These are phyloP conservation scores for Williopsis jadinii DNA, from an alignment of 1,139 yeast genomes.

Conservation along the genomic window DNA sequence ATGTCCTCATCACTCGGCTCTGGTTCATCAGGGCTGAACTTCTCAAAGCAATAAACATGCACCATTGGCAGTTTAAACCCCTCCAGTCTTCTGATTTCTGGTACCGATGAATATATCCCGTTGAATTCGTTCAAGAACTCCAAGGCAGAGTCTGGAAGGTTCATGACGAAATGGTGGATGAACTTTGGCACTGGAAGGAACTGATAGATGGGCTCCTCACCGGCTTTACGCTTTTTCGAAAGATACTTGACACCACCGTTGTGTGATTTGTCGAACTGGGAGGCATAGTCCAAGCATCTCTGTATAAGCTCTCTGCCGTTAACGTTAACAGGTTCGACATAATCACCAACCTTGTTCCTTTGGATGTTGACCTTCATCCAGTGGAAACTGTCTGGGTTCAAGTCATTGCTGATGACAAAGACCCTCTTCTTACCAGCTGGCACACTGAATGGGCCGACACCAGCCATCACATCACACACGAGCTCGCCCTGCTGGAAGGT, in stretches of 20 bases:
- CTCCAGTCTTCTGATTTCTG: constrained; percentile 30
- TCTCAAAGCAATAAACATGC: constrained; percentile 91
- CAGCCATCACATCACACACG: constrained; percentile 95
- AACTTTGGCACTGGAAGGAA: constrained; percentile 47
- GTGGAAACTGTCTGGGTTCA: constrained; percentile 80
- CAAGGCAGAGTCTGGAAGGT: constrained; percentile 88
- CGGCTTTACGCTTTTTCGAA: constrained; percentile 23
- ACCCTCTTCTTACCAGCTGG: constrained; percentile 89
- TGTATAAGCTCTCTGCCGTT: constrained; percentile 83
- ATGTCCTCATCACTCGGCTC: constrained; percentile 64
- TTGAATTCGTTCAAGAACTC: constrained; percentile 73
- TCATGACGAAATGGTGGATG: constrained; percentile 82
- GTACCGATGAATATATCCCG: constrained; percentile 51
- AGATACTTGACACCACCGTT: constrained; percentile 24
- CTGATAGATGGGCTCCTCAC: constrained; percentile 24
- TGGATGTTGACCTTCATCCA: constrained; percentile 60
- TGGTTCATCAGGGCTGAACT: constrained; percentile 64
- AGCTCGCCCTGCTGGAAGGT: constrained; percentile 59
- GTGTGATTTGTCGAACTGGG: constrained; percentile 17
- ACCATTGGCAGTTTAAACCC: constrained; percentile 64
- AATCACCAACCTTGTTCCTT: constrained; percentile 53
- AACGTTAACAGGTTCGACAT: constrained; percentile 58
- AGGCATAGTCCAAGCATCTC: constrained; percentile 46
- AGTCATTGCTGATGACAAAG: constrained; percentile 83
- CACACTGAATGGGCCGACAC: constrained; percentile 96